A percentile compares a stretch with the other conserved stretches of the same genome.
These are phyloP conservation scores for Russula compacta DNA, from an alignment of 768 basidiomycete genomes.

Conservation along the genomic window DNA sequence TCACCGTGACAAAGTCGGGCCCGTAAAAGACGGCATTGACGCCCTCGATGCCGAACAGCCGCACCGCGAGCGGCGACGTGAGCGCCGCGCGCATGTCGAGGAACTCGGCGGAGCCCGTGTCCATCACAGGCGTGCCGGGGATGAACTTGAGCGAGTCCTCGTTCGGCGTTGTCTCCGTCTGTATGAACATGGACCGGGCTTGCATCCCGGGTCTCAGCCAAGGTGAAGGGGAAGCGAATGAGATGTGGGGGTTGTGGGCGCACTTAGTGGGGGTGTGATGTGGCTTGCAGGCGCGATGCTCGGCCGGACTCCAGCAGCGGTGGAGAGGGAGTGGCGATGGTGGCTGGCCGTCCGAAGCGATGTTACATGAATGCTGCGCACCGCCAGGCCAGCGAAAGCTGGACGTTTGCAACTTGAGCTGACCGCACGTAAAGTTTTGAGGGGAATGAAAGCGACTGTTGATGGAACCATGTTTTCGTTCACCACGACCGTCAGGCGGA, in stretches of 20 bases:
- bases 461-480: conserved; percentile 2
- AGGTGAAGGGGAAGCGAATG: not conserved
- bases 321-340: conserved; percentile 8
- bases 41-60: conserved; percentile 91
- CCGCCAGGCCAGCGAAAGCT: not conserved
- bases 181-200: conserved; percentile 92
- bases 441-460: not conserved
- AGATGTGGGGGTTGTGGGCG: conserved; percentile 10
- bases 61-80: conserved; percentile 87
- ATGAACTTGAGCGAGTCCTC: conserved; percentile 98
- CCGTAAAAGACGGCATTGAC: conserved; percentile 88
- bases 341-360: not conserved
- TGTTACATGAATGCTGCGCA: conserved; percentile 3
- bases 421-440: not conserved
- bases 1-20: conserved; percentile 96
- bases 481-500: not conserved
- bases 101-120: conserved; percentile 86
- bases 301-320: conserved; percentile 7
- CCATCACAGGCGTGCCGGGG: conserved; percentile 84
- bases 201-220: not conserved
- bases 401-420: not conserved
- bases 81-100: conserved; percentile 81
- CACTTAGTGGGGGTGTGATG: conserved; percentile 29
- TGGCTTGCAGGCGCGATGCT: not conserved
- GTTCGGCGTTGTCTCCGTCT: conserved; percentile 96